These are phyloP conservation scores for Mycosarcoma maydis DNA, from an alignment of 1,284 basidiomycete genomes.

Conservation along the genomic window DNA sequence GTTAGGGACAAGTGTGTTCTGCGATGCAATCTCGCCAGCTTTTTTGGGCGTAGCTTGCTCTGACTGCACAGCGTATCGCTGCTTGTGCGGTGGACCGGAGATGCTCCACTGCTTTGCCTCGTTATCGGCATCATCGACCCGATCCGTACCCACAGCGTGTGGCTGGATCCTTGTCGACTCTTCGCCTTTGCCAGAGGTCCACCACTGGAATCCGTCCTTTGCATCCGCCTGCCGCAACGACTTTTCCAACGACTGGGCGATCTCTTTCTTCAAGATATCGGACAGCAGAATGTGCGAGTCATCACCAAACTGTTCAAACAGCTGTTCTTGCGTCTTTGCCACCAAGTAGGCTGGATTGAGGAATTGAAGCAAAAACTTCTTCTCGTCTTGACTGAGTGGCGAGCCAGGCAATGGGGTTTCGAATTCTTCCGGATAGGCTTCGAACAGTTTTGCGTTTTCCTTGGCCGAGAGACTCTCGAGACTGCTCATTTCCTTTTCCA, in stretches of 20 bases:
- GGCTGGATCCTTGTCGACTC: constrained; percentile 47
- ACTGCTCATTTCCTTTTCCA: constrained; percentile 58
- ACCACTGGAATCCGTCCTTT: constrained; percentile 70
- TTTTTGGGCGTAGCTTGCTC: constrained; percentile 33
- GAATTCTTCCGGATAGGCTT: constrained; percentile 67
- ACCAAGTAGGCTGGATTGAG: constrained; percentile 91
- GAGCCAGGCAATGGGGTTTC: constrained; percentile 60
- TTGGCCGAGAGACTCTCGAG: constrained; percentile 73
- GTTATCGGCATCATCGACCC: constrained; percentile 14
- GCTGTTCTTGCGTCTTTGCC: constrained; percentile 79
- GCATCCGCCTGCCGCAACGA: constrained; percentile 71
- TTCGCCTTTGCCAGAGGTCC: constrained; percentile 42
- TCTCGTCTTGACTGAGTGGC: constrained; percentile 52
- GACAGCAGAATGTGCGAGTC: constrained; percentile 82
- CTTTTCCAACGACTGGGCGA: constrained; percentile 55
- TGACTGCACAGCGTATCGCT: constrained; percentile 79
- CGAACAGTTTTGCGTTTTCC: constrained; percentile 74
- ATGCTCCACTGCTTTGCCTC: constrained; percentile 73
- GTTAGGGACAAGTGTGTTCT: constrained; percentile 14
- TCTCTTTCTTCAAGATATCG: constrained; percentile 61
- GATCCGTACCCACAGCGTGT: constrained; percentile 50
- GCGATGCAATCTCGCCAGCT: constrained; percentile 29
- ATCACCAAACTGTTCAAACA: constrained; percentile 83
- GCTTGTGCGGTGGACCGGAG: constrained; percentile 90
- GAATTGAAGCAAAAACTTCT: constrained; percentile 71